A percentile compares a stretch with the other conserved stretches of the same genome.
phyloP scores from a whole-genome alignment of 768 basidiomycete genomes.

The Boletus fagicola region DNA sequence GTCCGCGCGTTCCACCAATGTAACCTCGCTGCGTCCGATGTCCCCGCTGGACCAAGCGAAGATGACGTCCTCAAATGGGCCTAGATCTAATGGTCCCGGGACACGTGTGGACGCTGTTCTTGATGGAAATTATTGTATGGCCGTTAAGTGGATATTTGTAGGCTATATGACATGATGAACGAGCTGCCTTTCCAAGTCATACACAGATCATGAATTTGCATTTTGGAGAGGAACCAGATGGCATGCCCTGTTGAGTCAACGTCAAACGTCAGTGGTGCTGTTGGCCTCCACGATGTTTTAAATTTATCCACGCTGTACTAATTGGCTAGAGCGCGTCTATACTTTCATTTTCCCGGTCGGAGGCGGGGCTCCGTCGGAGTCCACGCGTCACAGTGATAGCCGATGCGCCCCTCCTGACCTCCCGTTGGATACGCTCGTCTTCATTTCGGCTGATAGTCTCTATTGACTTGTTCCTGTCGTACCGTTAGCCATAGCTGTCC shows the following conservation, averaged over 20 bases:
- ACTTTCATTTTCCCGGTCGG: too few species aligned
- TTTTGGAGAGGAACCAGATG: neutral
- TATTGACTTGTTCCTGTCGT: too few species aligned
- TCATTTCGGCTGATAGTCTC: too few species aligned
- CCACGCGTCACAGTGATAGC: too few species aligned
- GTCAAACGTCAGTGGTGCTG: neutral
- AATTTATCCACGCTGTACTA: neutral
- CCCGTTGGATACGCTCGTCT: too few species aligned
- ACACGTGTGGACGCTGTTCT: slow-evolving; percentile 1
- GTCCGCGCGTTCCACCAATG: slow-evolving; percentile 55
- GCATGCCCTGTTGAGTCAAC: neutral
- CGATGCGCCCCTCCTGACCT: too few species aligned
- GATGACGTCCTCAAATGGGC: slow-evolving; percentile 47
- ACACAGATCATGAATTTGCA: slow-evolving; percentile 15
- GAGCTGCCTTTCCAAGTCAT: slow-evolving; percentile 7
- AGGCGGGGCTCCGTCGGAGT: too few species aligned
- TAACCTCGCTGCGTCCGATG: slow-evolving; percentile 54
- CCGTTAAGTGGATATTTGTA: slow-evolving; percentile 5
- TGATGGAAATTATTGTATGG: slow-evolving; percentile 1
- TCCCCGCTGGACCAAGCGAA: slow-evolving; percentile 45
- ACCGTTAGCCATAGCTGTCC: too few species aligned
- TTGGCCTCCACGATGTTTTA: neutral
- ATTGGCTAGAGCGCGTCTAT: neutral
- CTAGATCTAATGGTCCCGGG: slow-evolving; percentile 27
- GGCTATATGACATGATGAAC: neutral